Percentiles rank a stretch among this genome's conserved stretches.
phyloP scores from a whole-genome alignment of 345 rosid genomes.

The Nasturtium officinale region DNA sequence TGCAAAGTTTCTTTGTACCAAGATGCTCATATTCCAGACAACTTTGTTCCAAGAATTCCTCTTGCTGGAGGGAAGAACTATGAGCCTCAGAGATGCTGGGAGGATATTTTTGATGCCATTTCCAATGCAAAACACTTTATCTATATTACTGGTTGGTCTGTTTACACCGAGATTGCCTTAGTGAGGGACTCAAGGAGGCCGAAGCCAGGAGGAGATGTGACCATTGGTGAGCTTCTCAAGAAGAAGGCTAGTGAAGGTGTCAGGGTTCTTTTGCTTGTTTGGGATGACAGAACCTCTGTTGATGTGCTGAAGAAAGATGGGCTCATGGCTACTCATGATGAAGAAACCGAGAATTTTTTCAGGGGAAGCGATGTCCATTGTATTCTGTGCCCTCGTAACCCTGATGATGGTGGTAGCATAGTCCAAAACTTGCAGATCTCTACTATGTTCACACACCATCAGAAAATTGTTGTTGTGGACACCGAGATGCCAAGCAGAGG shows the following conservation, averaged over 20 bases:
- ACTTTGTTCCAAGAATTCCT: conserved; percentile 82
- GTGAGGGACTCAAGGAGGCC: conserved; percentile 95
- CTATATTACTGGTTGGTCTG: conserved; percentile 99
- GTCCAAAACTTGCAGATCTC: conserved; percentile 80
- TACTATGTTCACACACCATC: conserved; percentile 98
- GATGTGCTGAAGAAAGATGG: conserved; percentile 88
- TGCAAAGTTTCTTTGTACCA: conserved; percentile 93
- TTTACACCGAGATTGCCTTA: conserved; percentile 78
- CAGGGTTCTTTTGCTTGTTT: conserved; percentile 83
- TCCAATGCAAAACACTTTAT: conserved; percentile 82
- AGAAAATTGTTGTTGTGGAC: conserved; percentile 94
- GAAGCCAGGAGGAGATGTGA: conserved; percentile 88
- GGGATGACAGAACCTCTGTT: conserved; percentile 99
- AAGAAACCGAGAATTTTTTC: conserved; percentile 78
- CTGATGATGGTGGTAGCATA: conserved; percentile 97
- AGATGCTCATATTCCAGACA: conserved; percentile 93
- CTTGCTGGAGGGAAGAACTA: conserved; percentile 90
- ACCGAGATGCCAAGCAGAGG: conserved; percentile 61
- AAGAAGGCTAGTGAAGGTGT: conserved; percentile 96
- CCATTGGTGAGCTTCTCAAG: conserved; percentile 85
- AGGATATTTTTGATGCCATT: conserved; percentile 91
- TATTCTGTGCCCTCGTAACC: conserved; percentile 89
- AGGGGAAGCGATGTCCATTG: conserved; percentile 79
- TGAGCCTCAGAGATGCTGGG: conserved; percentile 98
- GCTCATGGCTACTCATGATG: conserved; percentile 97